Base-by-base conservation (phyloP, 108 stramenopile genomes). In the Schizochytrium sp. region DNA sequence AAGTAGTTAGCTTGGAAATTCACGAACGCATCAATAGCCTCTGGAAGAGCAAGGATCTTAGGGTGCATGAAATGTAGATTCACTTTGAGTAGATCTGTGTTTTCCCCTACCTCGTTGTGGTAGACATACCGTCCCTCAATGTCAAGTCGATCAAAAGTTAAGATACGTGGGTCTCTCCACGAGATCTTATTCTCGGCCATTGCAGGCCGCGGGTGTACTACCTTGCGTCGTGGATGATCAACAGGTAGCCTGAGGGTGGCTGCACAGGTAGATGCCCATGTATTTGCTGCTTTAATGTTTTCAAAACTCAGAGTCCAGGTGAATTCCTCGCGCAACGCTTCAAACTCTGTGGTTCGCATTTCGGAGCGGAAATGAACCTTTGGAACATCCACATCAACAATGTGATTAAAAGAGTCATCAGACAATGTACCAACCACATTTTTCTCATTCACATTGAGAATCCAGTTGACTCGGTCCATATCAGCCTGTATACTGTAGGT, bases 1-100 rank as follows among this genome's bases (percentile, higher is more conserved):
- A 83, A 83, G 76, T 83, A 83, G 53, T 83, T 83, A 5, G 47
- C 53, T 40, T 83, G 76, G 2, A 83, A 83, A 40, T 83, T 83
- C 5, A 40, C 53, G 15, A 83, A n/a, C 50, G 76, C 76, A n/a
- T 83, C 50, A 40, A 83, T 40, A 8, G 50, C 76, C 76, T 83
- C 76, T 5, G 76, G 76, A 17, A 83, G 47, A 56, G 53, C 50
- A 5, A 83, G 10, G 15, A 83, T 47, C 2, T 83, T 83, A n/a
- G 76, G 76, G 12, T 28, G 76, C 76, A 83, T 5, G 3, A 83
- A 83, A 42, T 83, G 76, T 38, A 55, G 13, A 28, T 83, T 40
- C 28, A 83, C 53, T 38, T 83, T 83, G 50, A 83, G 76, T 10
- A 83, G 50, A 40, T 83, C 76, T 5, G 76, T 83, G 76, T 83